Conservation (phyloP, 1,284 basidiomycete genomes). For the Trichosporon sp. region DNA sequence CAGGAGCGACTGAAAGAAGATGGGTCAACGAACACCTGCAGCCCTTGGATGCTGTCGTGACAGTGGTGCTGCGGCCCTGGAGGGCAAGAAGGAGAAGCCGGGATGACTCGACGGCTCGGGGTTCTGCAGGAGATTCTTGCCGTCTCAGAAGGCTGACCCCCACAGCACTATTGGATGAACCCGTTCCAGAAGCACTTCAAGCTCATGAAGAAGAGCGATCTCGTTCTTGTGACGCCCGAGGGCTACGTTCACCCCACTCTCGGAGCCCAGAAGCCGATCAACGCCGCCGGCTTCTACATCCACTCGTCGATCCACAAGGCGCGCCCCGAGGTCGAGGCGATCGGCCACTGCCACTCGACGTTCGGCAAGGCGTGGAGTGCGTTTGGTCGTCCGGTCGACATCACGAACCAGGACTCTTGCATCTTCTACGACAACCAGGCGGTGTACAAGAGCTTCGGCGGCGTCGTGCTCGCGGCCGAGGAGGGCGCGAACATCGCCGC, state of each 20-base stretch:
- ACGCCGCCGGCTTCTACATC: constrained; percentile 55
- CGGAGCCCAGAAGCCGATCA: constrained; percentile 45
- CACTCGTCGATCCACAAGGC: constrained; percentile 60
- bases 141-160: not conserved
- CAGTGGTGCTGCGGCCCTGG: no score
- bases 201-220: constrained; percentile 19
- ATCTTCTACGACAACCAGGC: constrained; percentile 33
- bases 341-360: constrained; percentile 61
- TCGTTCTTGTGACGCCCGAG: constrained; percentile 43
- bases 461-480: constrained; percentile 58
- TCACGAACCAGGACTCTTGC: constrained; percentile 35
- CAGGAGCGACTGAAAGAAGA: no score
- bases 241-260: constrained; percentile 36
- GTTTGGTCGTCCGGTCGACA: constrained; percentile 41
- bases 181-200: constrained; percentile 41
- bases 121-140: no score
- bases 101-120: no score
- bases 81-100: no score
- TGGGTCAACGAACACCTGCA: no score
- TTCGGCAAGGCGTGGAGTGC: constrained; percentile 39
- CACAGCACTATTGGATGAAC: constrained; percentile 44
- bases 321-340: constrained; percentile 61
- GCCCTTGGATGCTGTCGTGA: no score
- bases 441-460: constrained; percentile 54
- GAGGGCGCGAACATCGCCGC: constrained; percentile 61